A percentile compares a stretch with the other conserved stretches of the same genome.
phyloP scores from a whole-genome alignment of 2,329 filamentous ascomycete genomes.

The Claviceps sp. region DNA sequence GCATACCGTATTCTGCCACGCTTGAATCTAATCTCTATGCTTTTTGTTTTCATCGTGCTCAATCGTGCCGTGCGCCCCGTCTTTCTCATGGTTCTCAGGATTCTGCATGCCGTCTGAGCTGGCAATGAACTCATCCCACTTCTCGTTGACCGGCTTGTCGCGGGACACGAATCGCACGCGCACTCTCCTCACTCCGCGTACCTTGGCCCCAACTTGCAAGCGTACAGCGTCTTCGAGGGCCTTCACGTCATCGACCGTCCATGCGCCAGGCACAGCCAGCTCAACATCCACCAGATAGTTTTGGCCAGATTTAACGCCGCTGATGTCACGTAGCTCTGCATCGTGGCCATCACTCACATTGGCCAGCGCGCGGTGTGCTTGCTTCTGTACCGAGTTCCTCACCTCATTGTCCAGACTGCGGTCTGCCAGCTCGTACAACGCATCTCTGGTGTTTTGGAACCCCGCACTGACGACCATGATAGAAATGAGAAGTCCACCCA shows the following conservation, averaged over 20 bases:
- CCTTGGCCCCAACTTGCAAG: constrained; percentile 56
- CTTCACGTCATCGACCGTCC: constrained; percentile 59
- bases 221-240: constrained; percentile 63
- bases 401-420: constrained; percentile 77
- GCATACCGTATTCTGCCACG: not conserved
- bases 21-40: constrained; percentile 15
- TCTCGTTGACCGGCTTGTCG: constrained; percentile 42
- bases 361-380: constrained; percentile 46
- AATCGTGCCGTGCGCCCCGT: constrained; percentile 21
- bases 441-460: constrained; percentile 67
- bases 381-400: constrained; percentile 55
- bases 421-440: constrained; percentile 84
- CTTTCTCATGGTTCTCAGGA: constrained; percentile 49
- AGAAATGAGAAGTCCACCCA: constrained; percentile 85
- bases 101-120: constrained; percentile 37
- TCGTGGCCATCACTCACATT: constrained; percentile 39
- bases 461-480: constrained; percentile 87
- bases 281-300: constrained; percentile 92
- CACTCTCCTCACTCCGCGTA: constrained; percentile 73
- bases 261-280: constrained; percentile 61
- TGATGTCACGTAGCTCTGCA: constrained; percentile 62
- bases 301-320: constrained; percentile 89
- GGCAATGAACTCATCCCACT: constrained; percentile 67
- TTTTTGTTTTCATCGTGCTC: constrained; percentile 17
- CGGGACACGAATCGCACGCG: constrained; percentile 71